phyloP scores from a whole-genome alignment of 192 early-diverging fungal genomes.

The Dispira simplex region DNA sequence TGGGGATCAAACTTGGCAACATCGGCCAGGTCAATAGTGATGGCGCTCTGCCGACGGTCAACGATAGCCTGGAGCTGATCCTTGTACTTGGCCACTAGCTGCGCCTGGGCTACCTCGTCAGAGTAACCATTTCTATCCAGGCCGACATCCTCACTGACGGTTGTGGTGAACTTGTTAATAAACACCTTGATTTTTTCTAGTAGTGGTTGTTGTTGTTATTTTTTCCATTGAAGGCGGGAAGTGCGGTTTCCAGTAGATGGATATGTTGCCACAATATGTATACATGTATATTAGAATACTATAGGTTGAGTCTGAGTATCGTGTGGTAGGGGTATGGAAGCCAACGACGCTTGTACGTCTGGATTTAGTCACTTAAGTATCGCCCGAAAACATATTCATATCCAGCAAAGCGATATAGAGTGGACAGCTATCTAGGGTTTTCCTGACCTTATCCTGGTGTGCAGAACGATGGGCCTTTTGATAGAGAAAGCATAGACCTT shows the following conservation, averaged over 20 bases:
- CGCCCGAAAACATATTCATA: too few species aligned
- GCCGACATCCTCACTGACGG: too few species aligned
- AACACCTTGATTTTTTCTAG: constrained; percentile 3
- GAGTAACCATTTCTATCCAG: neutral
- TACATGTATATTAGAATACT: neutral
- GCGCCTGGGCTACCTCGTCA: neutral
- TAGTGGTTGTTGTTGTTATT: neutral
- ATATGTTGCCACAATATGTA: neutral
- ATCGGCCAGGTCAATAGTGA: constrained; percentile 54
- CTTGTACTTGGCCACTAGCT: constrained; percentile 23
- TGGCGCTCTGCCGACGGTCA: constrained; percentile 37
- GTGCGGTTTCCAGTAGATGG: neutral
- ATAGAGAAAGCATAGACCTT: too few species aligned
- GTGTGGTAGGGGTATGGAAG: neutral
- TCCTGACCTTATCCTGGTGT: too few species aligned
- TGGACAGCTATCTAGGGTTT: too few species aligned
- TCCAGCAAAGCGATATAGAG: too few species aligned
- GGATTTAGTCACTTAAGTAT: neutral
- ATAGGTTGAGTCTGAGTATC: neutral
- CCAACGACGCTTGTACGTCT: neutral
- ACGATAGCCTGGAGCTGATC: constrained; percentile 40
- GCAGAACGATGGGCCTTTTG: too few species aligned
- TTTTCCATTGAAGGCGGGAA: neutral
- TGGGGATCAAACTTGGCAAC: constrained; percentile 31
- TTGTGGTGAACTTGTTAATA: constrained; percentile 8